phyloP scores from a whole-genome alignment of 495 filamentous ascomycete genomes.

The Neurospora sublineolata region DNA sequence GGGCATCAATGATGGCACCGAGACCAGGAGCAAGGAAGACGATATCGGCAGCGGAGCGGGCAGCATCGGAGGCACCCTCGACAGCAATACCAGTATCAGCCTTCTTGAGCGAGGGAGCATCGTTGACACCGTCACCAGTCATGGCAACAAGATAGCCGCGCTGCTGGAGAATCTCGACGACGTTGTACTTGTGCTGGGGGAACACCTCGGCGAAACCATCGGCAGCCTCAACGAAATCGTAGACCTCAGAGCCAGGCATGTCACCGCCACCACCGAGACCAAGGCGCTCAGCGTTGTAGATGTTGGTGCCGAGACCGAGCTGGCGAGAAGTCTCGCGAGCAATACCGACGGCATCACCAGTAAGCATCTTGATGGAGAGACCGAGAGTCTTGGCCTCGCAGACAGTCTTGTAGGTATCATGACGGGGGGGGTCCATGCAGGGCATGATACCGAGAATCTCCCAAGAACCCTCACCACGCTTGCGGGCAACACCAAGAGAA shows the following conservation, averaged over 20 bases:
- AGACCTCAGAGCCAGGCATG: constrained; percentile 84
- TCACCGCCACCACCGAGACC: constrained; percentile 74
- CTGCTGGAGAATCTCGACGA: constrained; percentile 93
- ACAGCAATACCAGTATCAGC: constrained; percentile 91
- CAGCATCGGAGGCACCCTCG: constrained; percentile 86
- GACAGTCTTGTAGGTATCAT: constrained; percentile 84
- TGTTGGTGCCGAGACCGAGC: constrained; percentile 83
- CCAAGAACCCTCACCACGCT: constrained; percentile 65
- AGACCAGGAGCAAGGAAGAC: constrained; percentile 87
- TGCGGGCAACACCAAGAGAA: constrained; percentile 82
- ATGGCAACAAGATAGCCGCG: constrained; percentile 94
- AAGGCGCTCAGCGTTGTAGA: constrained; percentile 84
- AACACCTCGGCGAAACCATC: constrained; percentile 96
- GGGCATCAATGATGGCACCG: constrained; percentile 82
- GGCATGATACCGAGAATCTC: constrained; percentile 92
- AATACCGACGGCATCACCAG: constrained; percentile 89
- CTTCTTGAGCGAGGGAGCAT: constrained; percentile 92
- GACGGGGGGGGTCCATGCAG: constrained; percentile 80
- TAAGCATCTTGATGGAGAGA: constrained; percentile 92
- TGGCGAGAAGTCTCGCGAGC: constrained; percentile 83
- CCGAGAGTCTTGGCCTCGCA: constrained; percentile 79
- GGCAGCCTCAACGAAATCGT: constrained; percentile 88
- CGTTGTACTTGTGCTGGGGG: constrained; percentile 96
- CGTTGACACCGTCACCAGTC: constrained; percentile 98
- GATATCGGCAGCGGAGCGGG: constrained; percentile 85